Evolutionary conservation across 495 filamentous ascomycete species (phyloP).

Genomic region (Apodospora peruviana): DNA sequence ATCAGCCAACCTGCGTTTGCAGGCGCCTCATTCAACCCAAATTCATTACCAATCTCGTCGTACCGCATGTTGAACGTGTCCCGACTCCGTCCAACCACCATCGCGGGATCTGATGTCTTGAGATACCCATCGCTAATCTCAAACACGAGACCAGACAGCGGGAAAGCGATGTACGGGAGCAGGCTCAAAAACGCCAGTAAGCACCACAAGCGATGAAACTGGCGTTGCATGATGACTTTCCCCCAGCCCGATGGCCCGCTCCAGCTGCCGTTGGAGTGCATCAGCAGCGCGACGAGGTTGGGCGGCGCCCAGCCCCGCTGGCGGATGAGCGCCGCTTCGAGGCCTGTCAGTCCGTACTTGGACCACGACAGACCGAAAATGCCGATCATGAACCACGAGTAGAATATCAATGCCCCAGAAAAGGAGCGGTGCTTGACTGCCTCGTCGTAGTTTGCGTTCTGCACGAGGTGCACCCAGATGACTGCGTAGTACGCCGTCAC

Average conservation of each 20-base stretch:
- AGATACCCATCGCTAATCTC: neutral
- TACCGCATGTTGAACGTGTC: neutral
- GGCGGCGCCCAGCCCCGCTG: neutral
- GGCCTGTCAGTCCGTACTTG: neutral
- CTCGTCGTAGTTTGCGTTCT: neutral
- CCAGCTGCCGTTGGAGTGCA: neutral
- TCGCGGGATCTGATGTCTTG: neutral
- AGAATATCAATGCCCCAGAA: neutral
- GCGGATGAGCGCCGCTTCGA: neutral
- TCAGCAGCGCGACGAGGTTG: neutral
- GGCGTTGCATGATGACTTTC: neutral
- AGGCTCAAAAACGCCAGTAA: neutral
- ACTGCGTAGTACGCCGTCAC: neutral
- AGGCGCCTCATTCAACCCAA: neutral
- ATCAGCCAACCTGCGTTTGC: neutral
- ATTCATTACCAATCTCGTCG: neutral
- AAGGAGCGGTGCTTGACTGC: neutral
- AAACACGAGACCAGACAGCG: neutral
- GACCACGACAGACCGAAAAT: neutral
- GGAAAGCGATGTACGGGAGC: neutral
- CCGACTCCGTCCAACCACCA: neutral
- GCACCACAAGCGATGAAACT: neutral
- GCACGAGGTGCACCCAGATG: neutral
- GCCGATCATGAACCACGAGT: neutral
- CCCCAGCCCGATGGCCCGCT: neutral